These are phyloP conservation scores for Chlorella vulgaris DNA, from an alignment of 139 green algal genomes.

Conservation along the genomic window DNA sequence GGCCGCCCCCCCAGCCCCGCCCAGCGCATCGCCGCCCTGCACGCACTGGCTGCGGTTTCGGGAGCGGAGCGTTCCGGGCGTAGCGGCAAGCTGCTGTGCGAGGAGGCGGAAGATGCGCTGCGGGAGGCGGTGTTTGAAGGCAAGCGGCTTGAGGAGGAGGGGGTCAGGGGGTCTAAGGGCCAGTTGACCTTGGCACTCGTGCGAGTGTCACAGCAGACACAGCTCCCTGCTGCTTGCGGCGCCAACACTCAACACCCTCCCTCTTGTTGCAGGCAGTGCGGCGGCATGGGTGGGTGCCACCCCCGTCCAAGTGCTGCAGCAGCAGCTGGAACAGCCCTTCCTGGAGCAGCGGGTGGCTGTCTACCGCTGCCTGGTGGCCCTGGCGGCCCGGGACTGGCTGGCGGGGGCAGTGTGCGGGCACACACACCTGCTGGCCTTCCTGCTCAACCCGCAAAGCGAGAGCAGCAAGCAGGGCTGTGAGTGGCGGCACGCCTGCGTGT, in stretches of 20 bases:
- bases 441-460: conserved; percentile 10
- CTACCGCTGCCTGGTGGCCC: conserved; percentile 23
- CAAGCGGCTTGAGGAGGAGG: too few relatives aligned
- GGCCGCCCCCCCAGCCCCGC: conserved; percentile 10
- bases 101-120: conserved; percentile 6
- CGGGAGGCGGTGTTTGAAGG: conserved; percentile 36
- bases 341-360: conserved; percentile 21
- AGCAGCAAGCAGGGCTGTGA: conserved; percentile 32
- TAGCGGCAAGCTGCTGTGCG: conserved; percentile 2
- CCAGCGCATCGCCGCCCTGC: conserved; percentile 21
- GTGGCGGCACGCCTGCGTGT: conserved; percentile 24
- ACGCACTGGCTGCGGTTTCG: conserved; percentile 26
- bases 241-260: neutral
- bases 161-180: too few relatives aligned
- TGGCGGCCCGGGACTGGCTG: conserved; percentile 20
- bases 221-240: neutral
- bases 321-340: conserved; percentile 23
- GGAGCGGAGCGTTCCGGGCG: conserved; percentile 25
- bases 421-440: neutral
- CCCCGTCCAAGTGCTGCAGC: neutral
- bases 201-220: too few relatives aligned
- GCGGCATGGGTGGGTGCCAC: neutral
- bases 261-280: conserved; percentile 1
- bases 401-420: conserved; percentile 16
- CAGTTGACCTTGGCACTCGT: too few relatives aligned